A percentile compares a stretch with the other conserved stretches of the same genome.
These are phyloP conservation scores for Trichocladium antarcticum DNA, from an alignment of 495 filamentous ascomycete species.

Conservation along the genomic window DNA sequence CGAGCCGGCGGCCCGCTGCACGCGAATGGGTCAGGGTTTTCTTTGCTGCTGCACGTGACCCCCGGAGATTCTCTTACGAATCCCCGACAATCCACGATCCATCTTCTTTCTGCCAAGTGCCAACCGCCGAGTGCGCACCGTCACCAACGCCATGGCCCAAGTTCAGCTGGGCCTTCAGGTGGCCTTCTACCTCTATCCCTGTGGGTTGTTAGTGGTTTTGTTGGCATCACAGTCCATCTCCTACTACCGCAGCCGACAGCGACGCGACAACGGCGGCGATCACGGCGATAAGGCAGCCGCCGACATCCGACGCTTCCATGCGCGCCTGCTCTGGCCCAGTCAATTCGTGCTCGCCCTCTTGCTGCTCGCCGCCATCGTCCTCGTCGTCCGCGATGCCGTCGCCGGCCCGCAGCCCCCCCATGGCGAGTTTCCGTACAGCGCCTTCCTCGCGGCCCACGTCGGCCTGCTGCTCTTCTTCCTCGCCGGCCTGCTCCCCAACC, in stretches of 20 bases:
- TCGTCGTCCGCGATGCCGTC: conserved; percentile 19
- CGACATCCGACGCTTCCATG: conserved; percentile 18
- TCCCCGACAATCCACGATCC: too few relatives aligned
- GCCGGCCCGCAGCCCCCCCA: conserved; percentile 5
- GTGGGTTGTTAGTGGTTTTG: conserved; percentile 20
- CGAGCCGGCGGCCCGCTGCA: too few relatives aligned
- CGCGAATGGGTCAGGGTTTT: too few relatives aligned
- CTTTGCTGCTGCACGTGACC: too few relatives aligned
- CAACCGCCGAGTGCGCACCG: too few relatives aligned
- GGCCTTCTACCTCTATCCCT: conserved; percentile 26
- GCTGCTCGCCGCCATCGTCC: conserved; percentile 18
- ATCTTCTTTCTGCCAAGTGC: too few relatives aligned
- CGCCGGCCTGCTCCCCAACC: conserved; percentile 25
- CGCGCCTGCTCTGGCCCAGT: conserved; percentile 18
- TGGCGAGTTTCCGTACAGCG: conserved; percentile 24
- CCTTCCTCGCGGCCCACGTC: conserved; percentile 22
- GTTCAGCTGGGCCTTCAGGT: conserved; percentile 20
- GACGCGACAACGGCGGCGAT: not conserved
- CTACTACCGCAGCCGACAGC: conserved; percentile 16
- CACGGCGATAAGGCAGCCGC: conserved; percentile 14
- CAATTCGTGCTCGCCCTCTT: conserved; percentile 18
- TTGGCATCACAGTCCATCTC: conserved; percentile 19
- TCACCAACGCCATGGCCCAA: conserved; percentile 22
- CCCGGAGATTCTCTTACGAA: too few relatives aligned
- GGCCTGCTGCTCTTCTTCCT: conserved; percentile 25